These are phyloP conservation scores for Cryptosporidium meleagridis DNA, from an alignment of 169 alveolate species.

Conservation along the genomic window DNA sequence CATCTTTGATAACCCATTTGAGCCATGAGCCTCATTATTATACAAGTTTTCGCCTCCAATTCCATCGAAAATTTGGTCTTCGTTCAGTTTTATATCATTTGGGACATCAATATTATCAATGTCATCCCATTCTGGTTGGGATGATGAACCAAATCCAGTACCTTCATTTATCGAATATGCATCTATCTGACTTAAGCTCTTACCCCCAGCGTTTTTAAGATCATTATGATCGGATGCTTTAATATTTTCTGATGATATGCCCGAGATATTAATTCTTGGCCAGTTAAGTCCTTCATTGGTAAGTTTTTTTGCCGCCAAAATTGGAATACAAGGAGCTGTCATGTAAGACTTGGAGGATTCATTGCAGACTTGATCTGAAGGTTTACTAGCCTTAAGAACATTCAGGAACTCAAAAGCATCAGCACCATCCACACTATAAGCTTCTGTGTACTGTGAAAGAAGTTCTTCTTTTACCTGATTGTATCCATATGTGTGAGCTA, in stretches of 20 bases:
- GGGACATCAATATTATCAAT: conserved; percentile 65
- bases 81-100: conserved; percentile 17
- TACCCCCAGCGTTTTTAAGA: neutral
- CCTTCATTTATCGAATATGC: neutral
- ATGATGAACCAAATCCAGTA: neutral
- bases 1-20: neutral
- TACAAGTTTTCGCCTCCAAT: neutral
- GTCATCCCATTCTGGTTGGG: conserved; percentile 64
- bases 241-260: neutral
- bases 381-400: neutral
- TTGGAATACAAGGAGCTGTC: conserved; percentile 59
- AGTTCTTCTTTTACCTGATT: conserved; percentile 50
- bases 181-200: neutral
- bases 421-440: conserved; percentile 61
- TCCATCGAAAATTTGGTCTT: neutral
- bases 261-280: conserved; percentile 40
- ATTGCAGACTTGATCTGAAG: neutral
- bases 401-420: conserved; percentile 57
- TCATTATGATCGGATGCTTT: conserved; percentile 1
- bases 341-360: neutral
- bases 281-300: conserved; percentile 39
- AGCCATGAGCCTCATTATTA: neutral
- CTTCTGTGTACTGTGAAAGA: conserved; percentile 44
- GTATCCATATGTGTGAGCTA: conserved; percentile 66
- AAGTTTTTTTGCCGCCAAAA: conserved; percentile 38